Percentiles rank a stretch among this genome's conserved stretches.
Conservation (phyloP, 2,329 filamentous ascomycete species). For the Hansfordia pulvinata region DNA sequence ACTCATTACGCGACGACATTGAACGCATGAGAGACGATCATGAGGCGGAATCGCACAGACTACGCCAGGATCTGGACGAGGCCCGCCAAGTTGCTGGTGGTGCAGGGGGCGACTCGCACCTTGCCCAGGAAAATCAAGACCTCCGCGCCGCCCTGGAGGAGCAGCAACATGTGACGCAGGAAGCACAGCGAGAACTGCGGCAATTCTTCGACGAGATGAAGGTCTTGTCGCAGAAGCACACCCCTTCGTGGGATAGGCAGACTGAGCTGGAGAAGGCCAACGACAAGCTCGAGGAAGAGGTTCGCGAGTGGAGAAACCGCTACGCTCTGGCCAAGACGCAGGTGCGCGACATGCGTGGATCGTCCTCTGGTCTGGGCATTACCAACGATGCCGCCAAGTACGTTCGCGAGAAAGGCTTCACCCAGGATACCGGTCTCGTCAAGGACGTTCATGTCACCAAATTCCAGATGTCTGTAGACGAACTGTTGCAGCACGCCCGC, state of each 20-base stretch:
- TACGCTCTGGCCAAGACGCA: slow-evolving; percentile 85
- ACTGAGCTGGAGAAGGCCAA: slow-evolving; percentile 65
- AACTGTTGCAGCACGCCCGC: slow-evolving; percentile 68
- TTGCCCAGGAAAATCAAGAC: slow-evolving; percentile 56
- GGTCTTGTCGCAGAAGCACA: slow-evolving; percentile 66
- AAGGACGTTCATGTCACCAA: slow-evolving; percentile 89
- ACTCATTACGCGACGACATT: slow-evolving; percentile 66
- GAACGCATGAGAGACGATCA: slow-evolving; percentile 60
- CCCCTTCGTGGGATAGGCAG: slow-evolving; percentile 68
- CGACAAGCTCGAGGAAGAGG: slow-evolving; percentile 64
- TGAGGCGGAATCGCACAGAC: slow-evolving; percentile 43
- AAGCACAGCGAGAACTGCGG: slow-evolving; percentile 74
- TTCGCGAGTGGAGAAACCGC: slow-evolving; percentile 79
- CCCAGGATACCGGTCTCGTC: slow-evolving; percentile 61
- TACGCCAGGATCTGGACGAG: slow-evolving; percentile 51
- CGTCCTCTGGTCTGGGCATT: slow-evolving; percentile 59
- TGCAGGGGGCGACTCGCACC: slow-evolving; percentile 22
- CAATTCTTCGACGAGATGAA: slow-evolving; percentile 85
- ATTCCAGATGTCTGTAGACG: slow-evolving; percentile 90
- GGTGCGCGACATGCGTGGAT: slow-evolving; percentile 65
- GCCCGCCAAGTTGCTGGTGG: slow-evolving; percentile 20
- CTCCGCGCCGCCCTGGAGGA: slow-evolving; percentile 51
- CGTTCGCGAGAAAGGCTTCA: slow-evolving; percentile 52
- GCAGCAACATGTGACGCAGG: slow-evolving; percentile 73
- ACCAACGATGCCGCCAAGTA: slow-evolving; percentile 58